Evolutionary conservation across 2,329 filamentous ascomycete genomes (phyloP).

Genomic region (Aspergillus piperis): DNA sequence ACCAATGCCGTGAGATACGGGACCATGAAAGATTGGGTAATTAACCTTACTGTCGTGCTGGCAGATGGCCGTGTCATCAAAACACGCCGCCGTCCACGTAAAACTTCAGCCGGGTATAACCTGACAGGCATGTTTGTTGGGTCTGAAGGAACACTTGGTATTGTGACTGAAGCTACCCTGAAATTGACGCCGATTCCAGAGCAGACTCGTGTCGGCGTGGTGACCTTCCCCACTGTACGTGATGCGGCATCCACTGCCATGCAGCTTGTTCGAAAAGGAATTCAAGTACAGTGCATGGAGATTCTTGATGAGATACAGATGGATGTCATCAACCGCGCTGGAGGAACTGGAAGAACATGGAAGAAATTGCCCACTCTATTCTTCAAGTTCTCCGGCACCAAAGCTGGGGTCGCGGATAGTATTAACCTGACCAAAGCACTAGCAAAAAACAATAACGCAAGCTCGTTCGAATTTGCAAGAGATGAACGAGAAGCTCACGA

Average conservation of each 20-base stretch:
- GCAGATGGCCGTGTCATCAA: conserved; percentile 70
- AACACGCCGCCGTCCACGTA: conserved; percentile 65
- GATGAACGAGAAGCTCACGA: conserved; percentile 56
- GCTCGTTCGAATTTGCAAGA: conserved; percentile 58
- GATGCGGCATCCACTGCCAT: conserved; percentile 66
- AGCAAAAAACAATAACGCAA: conserved; percentile 60
- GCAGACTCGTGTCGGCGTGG: conserved; percentile 65
- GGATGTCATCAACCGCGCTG: conserved; percentile 67
- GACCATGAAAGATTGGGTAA: conserved; percentile 75
- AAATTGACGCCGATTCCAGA: conserved; percentile 67
- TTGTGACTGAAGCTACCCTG: conserved; percentile 70
- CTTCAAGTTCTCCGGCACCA: conserved; percentile 71
- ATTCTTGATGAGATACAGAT: conserved; percentile 64
- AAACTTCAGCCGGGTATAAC: conserved; percentile 72
- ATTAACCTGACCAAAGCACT: conserved; percentile 69
- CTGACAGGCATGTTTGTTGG: conserved; percentile 69
- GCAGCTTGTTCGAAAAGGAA: conserved; percentile 63
- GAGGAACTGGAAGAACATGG: conserved; percentile 56
- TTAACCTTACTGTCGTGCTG: conserved; percentile 70
- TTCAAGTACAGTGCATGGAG: conserved; percentile 68
- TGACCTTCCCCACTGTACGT: conserved; percentile 60
- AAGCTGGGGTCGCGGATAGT: conserved; percentile 75
- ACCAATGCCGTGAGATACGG: conserved; percentile 67
- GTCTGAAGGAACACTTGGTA: conserved; percentile 69
- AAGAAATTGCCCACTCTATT: conserved; percentile 45